Evolutionary conservation across 2,329 filamentous ascomycete species (phyloP).

Genomic region (Diaporthe humulicola): DNA sequence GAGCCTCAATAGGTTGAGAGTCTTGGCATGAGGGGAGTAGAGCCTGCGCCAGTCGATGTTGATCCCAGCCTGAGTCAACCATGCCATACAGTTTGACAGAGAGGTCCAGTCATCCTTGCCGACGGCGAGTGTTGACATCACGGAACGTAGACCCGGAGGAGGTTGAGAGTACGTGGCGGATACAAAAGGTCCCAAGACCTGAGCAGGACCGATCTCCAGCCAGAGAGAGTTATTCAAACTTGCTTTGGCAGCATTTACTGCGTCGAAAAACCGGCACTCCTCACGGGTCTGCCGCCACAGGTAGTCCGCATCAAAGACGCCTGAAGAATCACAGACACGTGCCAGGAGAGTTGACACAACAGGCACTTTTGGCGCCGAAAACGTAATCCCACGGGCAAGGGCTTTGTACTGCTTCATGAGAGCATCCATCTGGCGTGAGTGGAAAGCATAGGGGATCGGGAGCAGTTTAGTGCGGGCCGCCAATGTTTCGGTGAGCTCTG

Average conservation of each 20-base stretch:
- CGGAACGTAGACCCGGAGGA: not conserved
- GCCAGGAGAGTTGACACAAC: conserved; percentile 47
- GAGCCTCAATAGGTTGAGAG: conserved; percentile 50
- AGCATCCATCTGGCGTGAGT: conserved; percentile 9
- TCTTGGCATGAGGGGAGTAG: conserved; percentile 32
- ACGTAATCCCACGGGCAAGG: not conserved
- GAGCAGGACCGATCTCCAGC: conserved; percentile 11
- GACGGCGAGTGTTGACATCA: not conserved
- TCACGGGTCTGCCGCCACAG: conserved; percentile 57
- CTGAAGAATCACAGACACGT: conserved; percentile 49
- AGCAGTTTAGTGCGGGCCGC: not conserved
- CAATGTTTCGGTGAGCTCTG: not conserved
- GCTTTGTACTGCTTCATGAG: not conserved
- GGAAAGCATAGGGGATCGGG: conserved; percentile 16
- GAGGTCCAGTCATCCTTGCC: conserved; percentile 4
- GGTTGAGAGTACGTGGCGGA: not conserved
- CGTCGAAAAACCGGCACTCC: conserved; percentile 53
- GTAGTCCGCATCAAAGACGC: conserved; percentile 53
- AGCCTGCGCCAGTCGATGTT: conserved; percentile 14
- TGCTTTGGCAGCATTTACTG: not conserved
- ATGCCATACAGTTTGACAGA: not conserved
- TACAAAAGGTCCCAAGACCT: not conserved
- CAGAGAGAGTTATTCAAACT: not conserved
- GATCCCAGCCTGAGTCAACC: not conserved
- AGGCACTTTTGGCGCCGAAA: not conserved